Base-by-base conservation (phyloP, 441 rosid genomes). In the Croton laevigatus region DNA sequence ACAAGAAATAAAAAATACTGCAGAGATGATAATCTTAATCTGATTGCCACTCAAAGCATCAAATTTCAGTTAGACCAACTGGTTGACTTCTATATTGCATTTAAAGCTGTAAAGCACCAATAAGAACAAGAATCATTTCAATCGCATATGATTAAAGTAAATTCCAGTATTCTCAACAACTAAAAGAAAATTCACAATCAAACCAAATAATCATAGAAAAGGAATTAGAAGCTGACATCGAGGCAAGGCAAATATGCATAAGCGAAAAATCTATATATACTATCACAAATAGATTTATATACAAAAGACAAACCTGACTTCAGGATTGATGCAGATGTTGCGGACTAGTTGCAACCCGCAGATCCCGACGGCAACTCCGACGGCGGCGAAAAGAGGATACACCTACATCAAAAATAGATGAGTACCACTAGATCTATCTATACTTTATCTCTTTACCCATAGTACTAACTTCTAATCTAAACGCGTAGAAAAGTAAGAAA, bases 311-410 rank as follows among this genome's bases (percentile, higher is more conserved):
- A 16, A 89, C 99, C 98, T 95, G 90, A 95, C 99, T 88, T 91
- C 98, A 72, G 99, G 99, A 68, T 95, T 95, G 83, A 83, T 83
- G 87, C 87, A 82, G 84, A 95, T 81, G 84, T 95, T 84, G 54
- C 98, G 91, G 34, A 88, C 85, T 82, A 95, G 75, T 78, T 85
- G 87, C 19, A 87, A 68, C 12, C 86, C 96, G 48, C 98, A 95
- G 83, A 94, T 94, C 77, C 98, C 97, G 0, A 92, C 81, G 16
- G 98, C 99, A 22, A 81, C 86, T 64, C 97, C 90, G 6, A 90
- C 87, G 34, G 99, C 91, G 19, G 96, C 99, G 71, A 95, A 95
- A 72, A 95, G 84, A 45, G 98, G 99, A 80, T 83, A 95, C 60
- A 92, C 99, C 96, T 95, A 75, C 52, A 51, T 0, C 37, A 36